Evolutionary conservation across 345 rosid genomes (phyloP), one percentile per base, ranked within the genome.

Genomic region (Aquilaria yunnanensis): DNA sequence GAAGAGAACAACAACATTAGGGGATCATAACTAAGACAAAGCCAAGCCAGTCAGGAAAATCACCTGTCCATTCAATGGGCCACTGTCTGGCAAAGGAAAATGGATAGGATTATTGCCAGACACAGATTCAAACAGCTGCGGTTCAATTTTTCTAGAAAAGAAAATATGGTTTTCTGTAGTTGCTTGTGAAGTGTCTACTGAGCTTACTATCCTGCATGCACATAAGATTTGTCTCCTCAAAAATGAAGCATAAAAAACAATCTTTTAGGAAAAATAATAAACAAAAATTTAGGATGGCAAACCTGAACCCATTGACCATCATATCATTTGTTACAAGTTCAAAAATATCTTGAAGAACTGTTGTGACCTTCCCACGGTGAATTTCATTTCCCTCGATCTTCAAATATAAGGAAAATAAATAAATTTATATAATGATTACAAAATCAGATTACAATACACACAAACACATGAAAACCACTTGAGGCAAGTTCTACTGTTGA

Each of bases 321-420:
- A 93, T 83, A 68, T 90, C 98, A 63, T 74, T 78, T 60, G 94
- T 86, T 57, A 90, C 84, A 16, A 93, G 76, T 76, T 93, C 97
- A 81, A 90, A 90, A 59, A 93, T 84, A 75, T 93, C 98, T 57
- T 93, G 98, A 61, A 93, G 96, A 78, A 82, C 80, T 73, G 77
- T 83, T 66, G 88, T 92, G 66, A 90, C 89, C 63, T 83, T 78
- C 57, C 56, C 67, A 57, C 62, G 78, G 47, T 80, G 81, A 54
- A 72, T 65, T 75, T 80, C 80, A 60, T 79, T 74, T 74, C 93
- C 89, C 76, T 83, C 86, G 64, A 77, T 78, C 91, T 83, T 69
- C 51, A 51, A 64, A 45, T 10, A 62, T 37, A 62, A 50, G 75
- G 69, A 41, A 50, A 49, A 69, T 34, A 62, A 50, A 73, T 32